Evolutionary conservation across 495 filamentous ascomycete species (phyloP).

Genomic region (Opeltia flavorubescens): DNA sequence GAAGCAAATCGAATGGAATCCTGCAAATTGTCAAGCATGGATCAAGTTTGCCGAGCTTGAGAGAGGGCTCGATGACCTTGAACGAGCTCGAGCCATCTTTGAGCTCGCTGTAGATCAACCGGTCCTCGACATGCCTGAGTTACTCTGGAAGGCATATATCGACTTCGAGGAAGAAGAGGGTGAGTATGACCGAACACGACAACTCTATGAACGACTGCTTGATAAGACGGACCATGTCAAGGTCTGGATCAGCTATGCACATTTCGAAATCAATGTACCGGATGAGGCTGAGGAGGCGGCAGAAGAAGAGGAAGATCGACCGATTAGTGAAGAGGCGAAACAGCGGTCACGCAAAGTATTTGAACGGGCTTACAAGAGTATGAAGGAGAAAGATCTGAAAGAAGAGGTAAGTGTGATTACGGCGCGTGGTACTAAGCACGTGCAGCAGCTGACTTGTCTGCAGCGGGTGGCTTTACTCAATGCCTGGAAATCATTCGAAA

Average conservation of each 20-base stretch:
- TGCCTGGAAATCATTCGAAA: conserved; percentile 84
- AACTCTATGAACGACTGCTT: conserved; percentile 83
- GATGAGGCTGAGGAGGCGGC: conserved; percentile 52
- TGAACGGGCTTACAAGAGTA: conserved; percentile 68
- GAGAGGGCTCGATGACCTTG: conserved; percentile 73
- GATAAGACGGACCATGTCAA: conserved; percentile 94
- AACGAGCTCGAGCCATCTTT: conserved; percentile 79
- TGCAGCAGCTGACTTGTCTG: conserved; percentile 19
- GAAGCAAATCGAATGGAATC: conserved; percentile 84
- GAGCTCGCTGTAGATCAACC: conserved; percentile 78
- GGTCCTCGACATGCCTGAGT: conserved; percentile 89
- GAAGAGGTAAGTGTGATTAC: conserved; percentile 49
- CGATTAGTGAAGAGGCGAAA: conserved; percentile 74
- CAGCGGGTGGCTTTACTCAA: conserved; percentile 74
- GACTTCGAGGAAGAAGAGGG: conserved; percentile 93
- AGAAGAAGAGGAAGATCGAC: conserved; percentile 46
- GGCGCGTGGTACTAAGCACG: background rate
- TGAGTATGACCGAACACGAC: conserved; percentile 67
- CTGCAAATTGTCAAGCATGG: conserved; percentile 83
- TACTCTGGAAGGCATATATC: conserved; percentile 94
- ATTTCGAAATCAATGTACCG: conserved; percentile 84
- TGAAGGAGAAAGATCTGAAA: conserved; percentile 87
- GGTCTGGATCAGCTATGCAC: conserved; percentile 95
- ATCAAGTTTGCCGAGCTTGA: conserved; percentile 90
- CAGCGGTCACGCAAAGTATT: conserved; percentile 69